Evolutionary conservation across 2,329 filamentous ascomycete genomes (phyloP).

Genomic region (Ramichloridium luteum): DNA sequence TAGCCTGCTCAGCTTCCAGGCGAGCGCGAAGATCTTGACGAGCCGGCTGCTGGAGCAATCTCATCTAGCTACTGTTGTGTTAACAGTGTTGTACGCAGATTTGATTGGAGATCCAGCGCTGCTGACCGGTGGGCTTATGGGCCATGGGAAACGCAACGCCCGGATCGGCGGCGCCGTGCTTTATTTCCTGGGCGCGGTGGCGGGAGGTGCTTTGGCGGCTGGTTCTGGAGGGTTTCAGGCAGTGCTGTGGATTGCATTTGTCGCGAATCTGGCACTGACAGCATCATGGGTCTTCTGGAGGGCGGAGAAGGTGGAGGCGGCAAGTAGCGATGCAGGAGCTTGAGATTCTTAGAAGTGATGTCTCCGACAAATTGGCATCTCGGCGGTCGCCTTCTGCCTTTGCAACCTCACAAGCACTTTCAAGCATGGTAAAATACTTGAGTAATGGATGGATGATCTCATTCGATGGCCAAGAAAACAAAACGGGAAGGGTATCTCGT

Average conservation of each 20-base stretch:
- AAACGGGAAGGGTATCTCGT: too few species aligned
- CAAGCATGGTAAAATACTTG: too few species aligned
- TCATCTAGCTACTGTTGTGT: slow-evolving; percentile 59
- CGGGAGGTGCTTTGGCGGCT: slow-evolving; percentile 42
- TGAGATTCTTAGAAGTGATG: too few species aligned
- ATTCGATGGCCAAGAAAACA: too few species aligned
- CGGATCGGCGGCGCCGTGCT: slow-evolving; percentile 36
- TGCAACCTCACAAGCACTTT: too few species aligned
- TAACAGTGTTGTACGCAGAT: slow-evolving; percentile 71
- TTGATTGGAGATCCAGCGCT: slow-evolving; percentile 52
- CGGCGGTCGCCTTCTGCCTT: too few species aligned
- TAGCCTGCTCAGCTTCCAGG: slow-evolving; percentile 59
- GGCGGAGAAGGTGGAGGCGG: slow-evolving; percentile 15
- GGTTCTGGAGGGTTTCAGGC: slow-evolving; percentile 38
- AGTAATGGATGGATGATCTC: too few species aligned
- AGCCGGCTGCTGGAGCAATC: slow-evolving; percentile 56
- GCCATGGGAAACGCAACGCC: slow-evolving; percentile 40
- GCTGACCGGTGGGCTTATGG: slow-evolving; percentile 25
- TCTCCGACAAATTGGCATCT: too few species aligned
- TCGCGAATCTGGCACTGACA: slow-evolving; percentile 25
- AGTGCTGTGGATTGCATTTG: slow-evolving; percentile 33
- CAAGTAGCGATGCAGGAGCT: too few species aligned
- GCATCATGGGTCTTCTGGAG: slow-evolving; percentile 29
- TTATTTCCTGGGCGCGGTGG: slow-evolving; percentile 39
- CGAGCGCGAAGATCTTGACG: slow-evolving; percentile 60